phyloP scores from a whole-genome alignment of 768 basidiomycete species.

The Termitomyces sp. region DNA sequence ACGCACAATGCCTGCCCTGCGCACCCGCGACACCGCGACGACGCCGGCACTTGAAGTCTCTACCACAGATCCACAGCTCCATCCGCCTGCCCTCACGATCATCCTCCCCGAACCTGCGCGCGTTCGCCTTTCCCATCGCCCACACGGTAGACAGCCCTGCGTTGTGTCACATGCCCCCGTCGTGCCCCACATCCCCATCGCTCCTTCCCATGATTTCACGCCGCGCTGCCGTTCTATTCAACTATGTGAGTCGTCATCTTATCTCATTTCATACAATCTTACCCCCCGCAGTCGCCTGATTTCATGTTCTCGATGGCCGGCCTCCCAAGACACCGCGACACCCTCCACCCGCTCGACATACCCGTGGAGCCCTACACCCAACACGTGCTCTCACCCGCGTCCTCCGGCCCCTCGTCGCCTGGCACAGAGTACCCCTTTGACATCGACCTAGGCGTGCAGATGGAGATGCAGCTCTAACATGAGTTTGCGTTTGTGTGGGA shows the following conservation, averaged over 20 bases:
- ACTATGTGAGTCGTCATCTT: constrained; percentile 25
- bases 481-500: constrained; percentile 36
- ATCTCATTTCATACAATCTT: constrained; percentile 1
- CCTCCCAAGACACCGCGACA: constrained; percentile 10
- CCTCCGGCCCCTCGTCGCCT: constrained; percentile 48
- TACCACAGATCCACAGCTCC: constrained; percentile 32
- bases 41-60: constrained; percentile 57
- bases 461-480: constrained; percentile 35
- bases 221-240: constrained; percentile 41
- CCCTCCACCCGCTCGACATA: constrained; percentile 24
- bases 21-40: constrained; percentile 61
- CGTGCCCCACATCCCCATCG: constrained; percentile 61
- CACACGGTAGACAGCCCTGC: constrained; percentile 63
- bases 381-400: constrained; percentile 32
- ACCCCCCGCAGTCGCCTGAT: constrained; percentile 36
- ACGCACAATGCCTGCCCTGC: constrained; percentile 60
- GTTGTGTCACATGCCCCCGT: constrained; percentile 47
- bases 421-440: not conserved
- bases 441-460: constrained; percentile 23
- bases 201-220: constrained; percentile 54
- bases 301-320: constrained; percentile 39
- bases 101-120: constrained; percentile 64
- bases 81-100: constrained; percentile 55
- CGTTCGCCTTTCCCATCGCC: constrained; percentile 61
- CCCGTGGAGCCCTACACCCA: too few relatives aligned